Evolutionary conservation across 2,329 filamentous ascomycete genomes (phyloP).

Genomic region (Penicillium rolfsii): DNA sequence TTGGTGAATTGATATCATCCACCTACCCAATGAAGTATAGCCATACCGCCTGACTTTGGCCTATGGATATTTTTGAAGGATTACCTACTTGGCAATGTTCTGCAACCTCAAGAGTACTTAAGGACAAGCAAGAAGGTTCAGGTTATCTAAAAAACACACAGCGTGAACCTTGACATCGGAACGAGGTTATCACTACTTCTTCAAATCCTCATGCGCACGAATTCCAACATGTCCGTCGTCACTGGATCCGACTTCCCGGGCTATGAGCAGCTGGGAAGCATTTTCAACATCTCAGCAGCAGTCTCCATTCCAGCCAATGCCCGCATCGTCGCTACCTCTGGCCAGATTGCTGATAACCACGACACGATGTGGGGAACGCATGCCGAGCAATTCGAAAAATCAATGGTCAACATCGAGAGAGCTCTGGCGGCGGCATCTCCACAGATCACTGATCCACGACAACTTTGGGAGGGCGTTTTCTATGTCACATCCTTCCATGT

Average conservation of each 20-base stretch:
- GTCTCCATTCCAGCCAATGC: slow-evolving; percentile 5
- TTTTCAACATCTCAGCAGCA: neutral
- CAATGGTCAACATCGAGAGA: slow-evolving; percentile 15
- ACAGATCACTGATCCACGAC: slow-evolving; percentile 9
- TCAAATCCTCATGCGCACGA: neutral
- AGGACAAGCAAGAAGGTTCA: neutral
- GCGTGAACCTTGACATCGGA: neutral
- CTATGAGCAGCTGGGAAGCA: neutral
- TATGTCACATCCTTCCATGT: neutral
- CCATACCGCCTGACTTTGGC: neutral
- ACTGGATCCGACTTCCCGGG: neutral
- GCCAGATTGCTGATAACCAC: slow-evolving; percentile 16
- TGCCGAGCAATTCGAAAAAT: slow-evolving; percentile 15
- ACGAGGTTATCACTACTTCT: neutral
- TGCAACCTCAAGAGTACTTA: neutral
- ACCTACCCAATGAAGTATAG: neutral
- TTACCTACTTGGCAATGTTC: neutral
- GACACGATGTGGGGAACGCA: slow-evolving; percentile 14
- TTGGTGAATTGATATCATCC: neutral
- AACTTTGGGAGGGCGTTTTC: neutral
- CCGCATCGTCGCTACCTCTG: slow-evolving; percentile 14
- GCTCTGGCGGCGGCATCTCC: slow-evolving; percentile 10
- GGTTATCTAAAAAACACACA: neutral
- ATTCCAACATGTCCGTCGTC: neutral
- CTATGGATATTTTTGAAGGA: neutral